Percentiles rank a stretch among this genome's conserved stretches.
Conservation (phyloP, 2,329 filamentous ascomycete species). For the Fusarium dimerum region DNA sequence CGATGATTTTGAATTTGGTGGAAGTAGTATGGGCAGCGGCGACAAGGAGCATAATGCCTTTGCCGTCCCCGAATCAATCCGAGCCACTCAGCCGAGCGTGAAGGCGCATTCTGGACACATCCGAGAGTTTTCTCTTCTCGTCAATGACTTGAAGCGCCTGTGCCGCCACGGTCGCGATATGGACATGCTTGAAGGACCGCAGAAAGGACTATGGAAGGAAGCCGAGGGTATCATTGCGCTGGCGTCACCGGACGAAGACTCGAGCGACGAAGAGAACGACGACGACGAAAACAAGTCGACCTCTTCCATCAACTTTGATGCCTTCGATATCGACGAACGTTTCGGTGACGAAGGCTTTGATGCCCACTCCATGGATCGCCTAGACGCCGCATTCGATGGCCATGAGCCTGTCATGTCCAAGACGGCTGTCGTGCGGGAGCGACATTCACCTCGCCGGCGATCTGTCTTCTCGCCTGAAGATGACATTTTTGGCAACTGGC, state of each 20-base stretch:
- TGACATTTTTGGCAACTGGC: slow-evolving; percentile 63
- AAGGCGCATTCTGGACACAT: slow-evolving; percentile 83
- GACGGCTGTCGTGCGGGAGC: slow-evolving; percentile 56
- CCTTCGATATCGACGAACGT: slow-evolving; percentile 43
- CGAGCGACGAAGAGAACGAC: slow-evolving; percentile 39
- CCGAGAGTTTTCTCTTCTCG: slow-evolving; percentile 75
- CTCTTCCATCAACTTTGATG: slow-evolving; percentile 42
- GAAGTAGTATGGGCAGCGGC: slow-evolving; percentile 41
- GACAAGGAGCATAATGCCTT: slow-evolving; percentile 38
- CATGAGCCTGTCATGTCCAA: slow-evolving; percentile 47
- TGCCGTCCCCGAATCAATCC: slow-evolving; percentile 70
- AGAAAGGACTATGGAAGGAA: slow-evolving; percentile 70
- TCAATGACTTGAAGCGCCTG: slow-evolving; percentile 80
- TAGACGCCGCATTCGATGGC: slow-evolving; percentile 44
- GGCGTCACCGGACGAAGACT: slow-evolving; percentile 68
- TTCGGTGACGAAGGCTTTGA: slow-evolving; percentile 52
- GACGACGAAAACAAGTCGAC: slow-evolving; percentile 40
- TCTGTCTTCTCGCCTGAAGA: slow-evolving; percentile 68
- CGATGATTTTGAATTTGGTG: slow-evolving; percentile 80
- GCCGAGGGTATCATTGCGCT: slow-evolving; percentile 85
- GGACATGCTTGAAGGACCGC: slow-evolving; percentile 61
- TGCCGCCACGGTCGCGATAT: slow-evolving; percentile 69
- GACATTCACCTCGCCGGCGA: slow-evolving; percentile 52
- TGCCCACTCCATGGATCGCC: slow-evolving; percentile 43
- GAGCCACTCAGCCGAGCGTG: slow-evolving; percentile 79